A percentile compares a stretch with the other conserved stretches of the same genome.
phyloP scores from a whole-genome alignment of 371 early-diverging fungal species.

The Rhizopus delemar region DNA sequence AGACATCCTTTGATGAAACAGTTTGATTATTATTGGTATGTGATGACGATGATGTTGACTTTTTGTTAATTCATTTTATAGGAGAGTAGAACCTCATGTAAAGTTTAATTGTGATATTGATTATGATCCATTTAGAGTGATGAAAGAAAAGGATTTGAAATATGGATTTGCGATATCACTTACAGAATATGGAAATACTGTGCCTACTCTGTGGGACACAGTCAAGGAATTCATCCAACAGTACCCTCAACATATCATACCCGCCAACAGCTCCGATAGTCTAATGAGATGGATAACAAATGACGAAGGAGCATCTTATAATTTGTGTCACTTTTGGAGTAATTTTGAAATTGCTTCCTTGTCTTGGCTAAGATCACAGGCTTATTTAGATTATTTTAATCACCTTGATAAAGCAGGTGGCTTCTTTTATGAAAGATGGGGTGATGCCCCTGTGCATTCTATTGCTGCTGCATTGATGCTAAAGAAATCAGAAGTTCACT shows the following conservation, averaged over 20 bases:
- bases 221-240: constrained; percentile 56
- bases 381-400: constrained; percentile 72
- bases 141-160: constrained; percentile 74
- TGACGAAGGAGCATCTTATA: constrained; percentile 54
- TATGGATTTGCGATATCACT: constrained; percentile 85
- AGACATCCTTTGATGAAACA: constrained; percentile 66
- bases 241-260: constrained; percentile 49
- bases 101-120: constrained; percentile 87
- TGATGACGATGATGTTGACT: constrained; percentile 64
- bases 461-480: constrained; percentile 87
- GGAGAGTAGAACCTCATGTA: constrained; percentile 95
- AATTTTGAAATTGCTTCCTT: constrained; percentile 95
- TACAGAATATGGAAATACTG: constrained; percentile 75
- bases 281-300: constrained; percentile 39
- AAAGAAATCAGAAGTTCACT: constrained; percentile 81
- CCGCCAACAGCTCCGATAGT: constrained; percentile 34
- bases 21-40: constrained; percentile 93
- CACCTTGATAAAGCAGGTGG: constrained; percentile 83
- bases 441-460: constrained; percentile 97
- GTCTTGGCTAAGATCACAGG: constrained; percentile 72
- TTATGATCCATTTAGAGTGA: constrained; percentile 89
- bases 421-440: constrained; percentile 96
- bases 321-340: constrained; percentile 94
- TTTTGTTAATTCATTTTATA: constrained; percentile 71
- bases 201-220: constrained; percentile 79